Evolutionary conservation across 176 grass and related monocot species (phyloP).

Genomic region (Oryza glaberrima): DNA sequence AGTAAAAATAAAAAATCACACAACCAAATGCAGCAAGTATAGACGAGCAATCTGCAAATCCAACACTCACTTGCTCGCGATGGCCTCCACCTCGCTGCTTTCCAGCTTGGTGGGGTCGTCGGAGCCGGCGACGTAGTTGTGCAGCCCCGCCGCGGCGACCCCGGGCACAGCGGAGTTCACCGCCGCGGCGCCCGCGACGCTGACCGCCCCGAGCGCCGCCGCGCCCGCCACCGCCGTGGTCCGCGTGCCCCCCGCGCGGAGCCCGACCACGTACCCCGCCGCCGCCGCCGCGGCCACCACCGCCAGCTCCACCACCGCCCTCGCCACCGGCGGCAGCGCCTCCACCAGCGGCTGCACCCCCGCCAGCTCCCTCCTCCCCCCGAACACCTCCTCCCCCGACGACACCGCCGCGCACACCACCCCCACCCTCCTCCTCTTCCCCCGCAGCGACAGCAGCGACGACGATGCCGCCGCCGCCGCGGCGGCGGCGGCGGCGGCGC

Average conservation of each 20-base stretch:
- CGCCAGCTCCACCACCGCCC: conserved; percentile 63
- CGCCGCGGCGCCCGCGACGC: conserved; percentile 54
- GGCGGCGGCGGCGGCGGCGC: background rate
- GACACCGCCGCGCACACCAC: conserved; percentile 39
- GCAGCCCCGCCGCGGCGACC: conserved; percentile 75
- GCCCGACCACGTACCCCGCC: conserved; percentile 67
- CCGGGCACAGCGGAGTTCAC: conserved; percentile 76
- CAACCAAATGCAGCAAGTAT: background rate
- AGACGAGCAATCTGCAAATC: background rate
- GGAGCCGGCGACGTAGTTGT: conserved; percentile 76
- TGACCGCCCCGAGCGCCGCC: conserved; percentile 64
- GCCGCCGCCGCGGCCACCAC: conserved; percentile 57
- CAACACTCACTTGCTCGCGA: conserved; percentile 67
- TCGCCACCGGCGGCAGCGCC: conserved; percentile 57
- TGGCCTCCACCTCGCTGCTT: conserved; percentile 64
- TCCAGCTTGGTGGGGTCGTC: conserved; percentile 73
- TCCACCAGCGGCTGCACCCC: conserved; percentile 67
- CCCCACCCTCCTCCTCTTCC: background rate
- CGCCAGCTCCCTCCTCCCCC: conserved; percentile 55
- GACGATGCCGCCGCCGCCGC: background rate
- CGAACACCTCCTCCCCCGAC: background rate
- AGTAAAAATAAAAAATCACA: too few species aligned
- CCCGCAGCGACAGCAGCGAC: background rate
- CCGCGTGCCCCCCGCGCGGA: conserved; percentile 52
- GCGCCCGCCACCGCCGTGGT: conserved; percentile 50